Evolutionary conservation across 495 filamentous ascomycete genomes (phyloP).

Genomic region (Penicillium parvum): DNA sequence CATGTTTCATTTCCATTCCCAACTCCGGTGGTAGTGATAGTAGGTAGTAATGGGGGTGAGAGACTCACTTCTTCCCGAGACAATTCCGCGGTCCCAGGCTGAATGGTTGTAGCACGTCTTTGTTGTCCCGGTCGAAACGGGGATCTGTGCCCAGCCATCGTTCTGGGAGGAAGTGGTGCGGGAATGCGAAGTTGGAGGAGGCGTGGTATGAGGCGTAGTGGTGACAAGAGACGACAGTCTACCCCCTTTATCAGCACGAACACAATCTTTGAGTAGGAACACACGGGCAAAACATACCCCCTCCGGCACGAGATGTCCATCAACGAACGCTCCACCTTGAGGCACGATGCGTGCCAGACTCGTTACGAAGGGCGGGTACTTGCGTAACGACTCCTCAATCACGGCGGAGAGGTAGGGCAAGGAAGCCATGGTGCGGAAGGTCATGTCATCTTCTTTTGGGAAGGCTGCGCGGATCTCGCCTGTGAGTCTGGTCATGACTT

Average conservation of each 20-base stretch:
- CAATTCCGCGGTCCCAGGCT: slow-evolving; percentile 39
- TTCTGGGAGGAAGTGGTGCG: slow-evolving; percentile 39
- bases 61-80: slow-evolving; percentile 38
- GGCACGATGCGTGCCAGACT: slow-evolving; percentile 28
- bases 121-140: slow-evolving; percentile 29
- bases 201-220: slow-evolving; percentile 38
- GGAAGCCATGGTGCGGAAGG: slow-evolving; percentile 29
- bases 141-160: slow-evolving; percentile 38
- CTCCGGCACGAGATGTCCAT: slow-evolving; percentile 30
- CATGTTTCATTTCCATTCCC: too few species aligned
- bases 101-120: slow-evolving; percentile 40
- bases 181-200: slow-evolving; percentile 30
- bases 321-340: slow-evolving; percentile 24
- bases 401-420: slow-evolving; percentile 37
- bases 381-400: slow-evolving; percentile 41
- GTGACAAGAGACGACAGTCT: slow-evolving; percentile 32
- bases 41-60: neutral
- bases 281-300: slow-evolving; percentile 10
- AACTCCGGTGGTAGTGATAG: too few species aligned
- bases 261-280: neutral
- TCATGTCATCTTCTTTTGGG: slow-evolving; percentile 35
- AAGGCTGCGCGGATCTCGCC: slow-evolving; percentile 47
- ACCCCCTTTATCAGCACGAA: neutral
- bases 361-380: slow-evolving; percentile 36
- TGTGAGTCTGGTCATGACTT: slow-evolving; percentile 30